Conservation (phyloP, 495 filamentous ascomycete species). For the Annulohypoxylon maeteangense region DNA sequence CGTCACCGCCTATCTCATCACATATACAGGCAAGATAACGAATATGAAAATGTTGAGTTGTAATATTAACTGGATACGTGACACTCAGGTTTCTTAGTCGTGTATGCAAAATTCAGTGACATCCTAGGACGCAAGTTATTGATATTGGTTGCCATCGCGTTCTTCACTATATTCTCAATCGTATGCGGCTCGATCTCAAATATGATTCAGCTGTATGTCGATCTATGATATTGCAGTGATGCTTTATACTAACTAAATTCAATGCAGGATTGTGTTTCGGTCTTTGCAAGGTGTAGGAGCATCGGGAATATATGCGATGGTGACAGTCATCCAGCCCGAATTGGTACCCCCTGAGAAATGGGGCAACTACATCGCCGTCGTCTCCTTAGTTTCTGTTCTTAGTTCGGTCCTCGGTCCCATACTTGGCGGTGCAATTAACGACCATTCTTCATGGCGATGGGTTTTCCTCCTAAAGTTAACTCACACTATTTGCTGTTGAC, state of each 20-base stretch:
- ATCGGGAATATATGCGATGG: conserved; percentile 64
- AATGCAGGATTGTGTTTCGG: conserved; percentile 61
- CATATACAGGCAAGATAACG: conserved; percentile 61
- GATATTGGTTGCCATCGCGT: conserved; percentile 53
- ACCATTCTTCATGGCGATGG: conserved; percentile 51
- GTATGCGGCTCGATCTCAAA: conserved; percentile 60
- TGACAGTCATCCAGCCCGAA: conserved; percentile 58
- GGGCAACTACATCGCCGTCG: conserved; percentile 57
- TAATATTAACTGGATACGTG: not conserved
- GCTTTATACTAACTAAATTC: conserved; percentile 45
- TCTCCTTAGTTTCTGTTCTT: conserved; percentile 59
- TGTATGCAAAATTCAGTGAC: conserved; percentile 64
- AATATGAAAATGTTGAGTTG: not conserved
- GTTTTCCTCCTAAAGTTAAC: conserved; percentile 55
- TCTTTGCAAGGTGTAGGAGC: conserved; percentile 67
- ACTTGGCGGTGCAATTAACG: conserved; percentile 56
- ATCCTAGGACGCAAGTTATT: conserved; percentile 63
- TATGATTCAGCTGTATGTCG: conserved; percentile 59
- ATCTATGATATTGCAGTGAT: not conserved
- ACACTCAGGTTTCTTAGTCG: conserved; percentile 58
- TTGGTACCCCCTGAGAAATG: conserved; percentile 59
- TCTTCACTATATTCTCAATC: conserved; percentile 64
- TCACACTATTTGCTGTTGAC: not conserved
- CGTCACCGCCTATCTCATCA: conserved; percentile 66
- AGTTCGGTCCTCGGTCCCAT: conserved; percentile 57